These are phyloP conservation scores for Ascochyta rabiei DNA, from an alignment of 2,329 filamentous ascomycete genomes.

Conservation along the genomic window DNA sequence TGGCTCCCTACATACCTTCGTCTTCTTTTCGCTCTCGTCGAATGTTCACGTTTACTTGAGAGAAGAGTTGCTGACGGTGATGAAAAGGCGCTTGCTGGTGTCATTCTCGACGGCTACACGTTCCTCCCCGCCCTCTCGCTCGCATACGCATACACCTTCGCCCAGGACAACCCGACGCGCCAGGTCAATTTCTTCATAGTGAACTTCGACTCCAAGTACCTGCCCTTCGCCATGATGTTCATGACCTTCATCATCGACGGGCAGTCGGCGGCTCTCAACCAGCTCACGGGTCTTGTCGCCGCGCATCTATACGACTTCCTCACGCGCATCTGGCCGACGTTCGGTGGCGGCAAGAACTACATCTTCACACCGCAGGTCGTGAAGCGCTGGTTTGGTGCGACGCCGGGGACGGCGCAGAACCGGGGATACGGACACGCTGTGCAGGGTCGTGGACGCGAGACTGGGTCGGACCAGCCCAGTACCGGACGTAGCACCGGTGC, in stretches of 20 bases:
- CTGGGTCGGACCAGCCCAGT: slow-evolving; percentile 22
- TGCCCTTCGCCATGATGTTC: slow-evolving; percentile 80
- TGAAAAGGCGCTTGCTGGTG: slow-evolving; percentile 59
- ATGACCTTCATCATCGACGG: slow-evolving; percentile 74
- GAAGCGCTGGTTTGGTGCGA: slow-evolving; percentile 66
- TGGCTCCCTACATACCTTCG: slow-evolving; percentile 67
- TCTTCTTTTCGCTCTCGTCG: slow-evolving; percentile 17
- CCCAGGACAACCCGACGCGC: slow-evolving; percentile 80
- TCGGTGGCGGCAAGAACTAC: slow-evolving; percentile 80
- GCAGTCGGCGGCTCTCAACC: slow-evolving; percentile 61
- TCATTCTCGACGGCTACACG: slow-evolving; percentile 58
- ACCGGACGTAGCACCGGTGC: slow-evolving; percentile 38
- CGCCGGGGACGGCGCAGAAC: slow-evolving; percentile 51
- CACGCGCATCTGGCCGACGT: slow-evolving; percentile 84
- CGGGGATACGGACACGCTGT: slow-evolving; percentile 69
- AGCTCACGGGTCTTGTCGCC: slow-evolving; percentile 80
- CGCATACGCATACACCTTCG: slow-evolving; percentile 81
- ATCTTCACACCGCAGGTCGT: slow-evolving; percentile 77
- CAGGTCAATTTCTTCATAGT: slow-evolving; percentile 82
- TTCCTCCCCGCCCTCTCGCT: slow-evolving; percentile 70
- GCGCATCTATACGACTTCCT: slow-evolving; percentile 92
- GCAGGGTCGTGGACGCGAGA: slow-evolving; percentile 39
- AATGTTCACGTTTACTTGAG: slow-evolving; percentile 12
- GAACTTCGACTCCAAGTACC: slow-evolving; percentile 78
- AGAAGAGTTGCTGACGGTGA: slow-evolving; percentile 37